Evolutionary conservation across 371 early-diverging fungal species (phyloP).

Genomic region (Smittium culicis): DNA sequence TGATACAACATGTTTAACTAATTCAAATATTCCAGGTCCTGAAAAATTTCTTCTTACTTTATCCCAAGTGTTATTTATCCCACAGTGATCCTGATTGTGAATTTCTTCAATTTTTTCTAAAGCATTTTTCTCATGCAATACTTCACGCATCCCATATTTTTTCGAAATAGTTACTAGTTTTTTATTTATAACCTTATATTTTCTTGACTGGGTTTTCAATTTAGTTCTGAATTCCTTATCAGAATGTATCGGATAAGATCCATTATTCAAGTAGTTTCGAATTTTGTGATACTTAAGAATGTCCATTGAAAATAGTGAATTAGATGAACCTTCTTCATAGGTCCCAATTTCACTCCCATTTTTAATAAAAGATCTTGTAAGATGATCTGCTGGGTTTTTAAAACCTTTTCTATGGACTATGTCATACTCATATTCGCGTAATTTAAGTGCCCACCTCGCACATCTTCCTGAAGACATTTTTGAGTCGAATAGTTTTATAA

Average conservation of each 20-base stretch:
- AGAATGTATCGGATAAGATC: not conserved
- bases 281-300: not conserved
- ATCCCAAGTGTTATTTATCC: constrained; percentile 1
- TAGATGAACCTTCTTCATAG: not conserved
- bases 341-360: not conserved
- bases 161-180: not conserved
- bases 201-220: not conserved
- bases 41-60: not conserved
- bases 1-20: not conserved
- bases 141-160: not conserved
- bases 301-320: not conserved
- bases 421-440: constrained; percentile 3
- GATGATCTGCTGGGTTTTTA: constrained; percentile 6
- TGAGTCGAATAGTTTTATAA: constrained; percentile 1
- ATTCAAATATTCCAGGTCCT: not conserved
- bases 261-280: constrained; percentile 3
- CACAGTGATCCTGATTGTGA: constrained; percentile 1
- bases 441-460: not conserved
- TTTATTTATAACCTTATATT: constrained; percentile 2
- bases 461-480: constrained; percentile 5
- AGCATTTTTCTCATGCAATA: constrained; percentile 1
- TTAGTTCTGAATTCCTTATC: constrained; percentile 3
- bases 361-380: constrained; percentile 7
- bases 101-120: not conserved
- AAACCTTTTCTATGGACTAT: constrained; percentile 2